Conservation (phyloP, 2,329 filamentous ascomycete species). For the Paecilomyces niveus region DNA sequence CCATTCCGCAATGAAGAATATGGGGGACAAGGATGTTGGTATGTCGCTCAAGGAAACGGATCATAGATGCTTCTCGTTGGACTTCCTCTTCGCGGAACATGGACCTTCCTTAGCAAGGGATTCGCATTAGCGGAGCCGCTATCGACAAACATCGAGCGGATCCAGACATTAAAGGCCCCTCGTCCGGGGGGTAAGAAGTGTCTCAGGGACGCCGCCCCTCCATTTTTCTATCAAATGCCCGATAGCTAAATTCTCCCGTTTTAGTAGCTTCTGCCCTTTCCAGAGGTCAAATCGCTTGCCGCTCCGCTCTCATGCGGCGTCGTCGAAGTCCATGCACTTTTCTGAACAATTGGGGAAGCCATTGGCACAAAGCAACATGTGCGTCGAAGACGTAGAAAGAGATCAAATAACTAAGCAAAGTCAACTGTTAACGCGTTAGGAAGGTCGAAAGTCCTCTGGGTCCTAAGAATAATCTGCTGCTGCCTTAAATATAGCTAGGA, state of each 20-base stretch:
- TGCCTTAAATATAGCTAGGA: no score
- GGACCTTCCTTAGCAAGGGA: constrained; percentile 9
- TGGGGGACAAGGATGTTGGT: constrained; percentile 11
- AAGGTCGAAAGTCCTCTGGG: no score
- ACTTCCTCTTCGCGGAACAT: constrained; percentile 20
- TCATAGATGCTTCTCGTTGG: constrained; percentile 9
- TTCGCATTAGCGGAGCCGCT: constrained; percentile 9
- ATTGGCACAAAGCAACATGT: no score
- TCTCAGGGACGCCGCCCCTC: constrained; percentile 1
- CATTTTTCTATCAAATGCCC: not conserved
- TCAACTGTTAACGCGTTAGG: no score
- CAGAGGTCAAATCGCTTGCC: not conserved
- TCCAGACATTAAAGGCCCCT: constrained; percentile 16
- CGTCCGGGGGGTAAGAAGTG: constrained; percentile 6
- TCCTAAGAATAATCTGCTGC: no score
- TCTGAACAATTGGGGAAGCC: not conserved
- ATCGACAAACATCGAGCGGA: constrained; percentile 14
- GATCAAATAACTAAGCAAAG: no score
- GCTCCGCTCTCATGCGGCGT: not conserved
- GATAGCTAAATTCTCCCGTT: not conserved
- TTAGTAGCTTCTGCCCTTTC: not conserved
- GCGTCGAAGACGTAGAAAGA: no score
- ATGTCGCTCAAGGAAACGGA: constrained; percentile 10
- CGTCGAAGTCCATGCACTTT: not conserved
- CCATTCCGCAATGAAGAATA: constrained; percentile 13